Evolutionary conservation across 2,329 filamentous ascomycete species (phyloP), one percentile per base, ranked within the genome.

Genomic region (Phyllosticta citriasiana): DNA sequence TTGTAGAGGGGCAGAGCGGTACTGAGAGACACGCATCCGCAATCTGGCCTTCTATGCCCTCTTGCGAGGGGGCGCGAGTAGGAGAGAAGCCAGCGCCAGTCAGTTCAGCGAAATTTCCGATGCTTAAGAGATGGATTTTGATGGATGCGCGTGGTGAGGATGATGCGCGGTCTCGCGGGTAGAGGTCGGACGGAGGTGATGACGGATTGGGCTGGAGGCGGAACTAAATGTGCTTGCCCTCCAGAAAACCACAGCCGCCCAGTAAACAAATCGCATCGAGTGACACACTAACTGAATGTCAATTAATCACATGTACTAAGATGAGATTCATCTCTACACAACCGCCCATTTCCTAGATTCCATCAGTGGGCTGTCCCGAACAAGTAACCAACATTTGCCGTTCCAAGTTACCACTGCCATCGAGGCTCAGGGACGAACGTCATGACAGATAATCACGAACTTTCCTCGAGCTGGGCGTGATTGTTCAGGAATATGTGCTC

Each of bases 1-100:
- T 59, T 64, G 69, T 50, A 53, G 53, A 55, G 54, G 55, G 59
- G 72, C 64, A 60, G 51, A 26, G 64, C 63, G 50, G 65, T 60
- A 64, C 35, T 57, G 59, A 27, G n/a, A 30, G 60, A 52, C 57
- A 27, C 54, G 54, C 55, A 57, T 57, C 50, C 26, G 59, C 53
- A 33, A 33, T 33, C 26, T 57, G 54, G 59, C 59, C 47, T 47
- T 57, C 55, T 53, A 50, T 57, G 52, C 59, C 59, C 59, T 61
- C 59, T 40, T 54, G 24, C 27, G 59, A 61, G 59, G 54, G 59
- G 53, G 59, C 55, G 55, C 55, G 55, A 26, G 14, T 54, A 30
- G 10, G 19, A 22, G 6, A 14, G 54, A 22, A 61, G 59, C 59
- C 59, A 61, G 59, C 59, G 47, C 59, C 14, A 30, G 54, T n/a